phyloP scores from a whole-genome alignment of 78 protist species.

The Polysphondylium violaceum region DNA sequence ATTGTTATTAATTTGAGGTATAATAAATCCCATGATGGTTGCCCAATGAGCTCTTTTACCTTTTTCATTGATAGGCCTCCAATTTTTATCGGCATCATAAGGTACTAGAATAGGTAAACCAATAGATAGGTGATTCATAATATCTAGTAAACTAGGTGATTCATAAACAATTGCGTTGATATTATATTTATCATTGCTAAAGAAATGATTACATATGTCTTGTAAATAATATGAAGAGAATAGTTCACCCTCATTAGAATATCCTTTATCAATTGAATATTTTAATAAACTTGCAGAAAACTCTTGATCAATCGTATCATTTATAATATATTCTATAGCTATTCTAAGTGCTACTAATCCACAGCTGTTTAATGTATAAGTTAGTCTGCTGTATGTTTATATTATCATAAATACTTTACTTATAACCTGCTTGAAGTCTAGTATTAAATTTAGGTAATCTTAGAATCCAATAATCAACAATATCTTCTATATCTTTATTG shows the following conservation, averaged over 20 bases:
- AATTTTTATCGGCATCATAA: conserved; percentile 63
- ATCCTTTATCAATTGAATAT: conserved; percentile 17
- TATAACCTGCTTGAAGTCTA: conserved; percentile 26
- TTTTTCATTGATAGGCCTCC: conserved; percentile 33
- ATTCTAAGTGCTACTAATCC: conserved; percentile 42
- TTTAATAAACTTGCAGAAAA: neutral
- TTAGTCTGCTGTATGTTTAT: too few relatives aligned
- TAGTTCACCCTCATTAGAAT: conserved; percentile 61
- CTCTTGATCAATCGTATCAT: neutral
- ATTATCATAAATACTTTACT: neutral
- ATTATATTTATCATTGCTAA: neutral
- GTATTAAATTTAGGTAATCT: conserved; percentile 22
- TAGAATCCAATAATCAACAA: neutral
- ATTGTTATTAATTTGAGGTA: conserved; percentile 8
- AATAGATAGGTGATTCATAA: conserved; percentile 30
- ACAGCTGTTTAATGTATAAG: conserved; percentile 4
- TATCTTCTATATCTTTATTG: conserved; percentile 3
- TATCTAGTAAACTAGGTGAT: neutral
- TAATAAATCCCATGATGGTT: conserved; percentile 38
- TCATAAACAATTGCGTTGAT: conserved; percentile 3
- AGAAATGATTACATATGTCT: conserved; percentile 1
- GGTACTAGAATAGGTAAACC: conserved; percentile 31
- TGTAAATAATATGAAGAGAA: conserved; percentile 17
- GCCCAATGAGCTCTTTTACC: conserved; percentile 68
- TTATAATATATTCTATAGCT: conserved; percentile 19